A percentile compares a stretch with the other conserved stretches of the same genome.
phyloP scores from a whole-genome alignment of 163 green algal genomes.

The Coccomyxa subellipsoidea region DNA sequence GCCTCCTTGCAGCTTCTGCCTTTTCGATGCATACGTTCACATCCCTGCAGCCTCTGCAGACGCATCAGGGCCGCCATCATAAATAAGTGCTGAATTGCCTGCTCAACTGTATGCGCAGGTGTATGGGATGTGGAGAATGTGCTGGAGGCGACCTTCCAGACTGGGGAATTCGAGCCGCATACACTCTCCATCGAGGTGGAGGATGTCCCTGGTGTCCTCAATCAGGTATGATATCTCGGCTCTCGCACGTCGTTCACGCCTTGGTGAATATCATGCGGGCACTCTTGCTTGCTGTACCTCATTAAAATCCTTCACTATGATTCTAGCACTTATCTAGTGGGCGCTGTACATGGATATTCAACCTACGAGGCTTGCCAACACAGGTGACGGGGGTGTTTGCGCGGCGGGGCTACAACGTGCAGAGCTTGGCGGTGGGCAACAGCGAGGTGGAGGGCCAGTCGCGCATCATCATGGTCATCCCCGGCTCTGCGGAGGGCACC shows the following conservation, averaged over 20 bases:
- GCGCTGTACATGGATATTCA: no score
- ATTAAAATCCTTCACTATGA: no score
- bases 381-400: slow-evolving; percentile 93
- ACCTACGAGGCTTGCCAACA: neutral
- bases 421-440: slow-evolving; percentile 91
- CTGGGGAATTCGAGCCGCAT: slow-evolving; percentile 42
- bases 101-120: slow-evolving; percentile 5
- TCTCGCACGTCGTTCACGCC: no score
- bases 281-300: no score
- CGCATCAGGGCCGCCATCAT: neutral
- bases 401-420: slow-evolving; percentile 95
- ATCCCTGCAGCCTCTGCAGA: neutral
- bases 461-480: slow-evolving; percentile 94
- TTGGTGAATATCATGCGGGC: no score
- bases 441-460: slow-evolving; percentile 74
- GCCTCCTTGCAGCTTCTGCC: no score
- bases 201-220: slow-evolving; percentile 90
- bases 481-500: slow-evolving; percentile 41
- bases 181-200: slow-evolving; percentile 89
- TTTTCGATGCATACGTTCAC: no score
- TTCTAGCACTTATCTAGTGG: no score
- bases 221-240: slow-evolving; percentile 62
- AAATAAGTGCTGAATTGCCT: neutral
- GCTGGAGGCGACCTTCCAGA: slow-evolving; percentile 38
- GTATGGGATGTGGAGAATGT: slow-evolving; percentile 49